Conservation (phyloP, 75 land plant genomes). For the Larix kaempferi region DNA sequence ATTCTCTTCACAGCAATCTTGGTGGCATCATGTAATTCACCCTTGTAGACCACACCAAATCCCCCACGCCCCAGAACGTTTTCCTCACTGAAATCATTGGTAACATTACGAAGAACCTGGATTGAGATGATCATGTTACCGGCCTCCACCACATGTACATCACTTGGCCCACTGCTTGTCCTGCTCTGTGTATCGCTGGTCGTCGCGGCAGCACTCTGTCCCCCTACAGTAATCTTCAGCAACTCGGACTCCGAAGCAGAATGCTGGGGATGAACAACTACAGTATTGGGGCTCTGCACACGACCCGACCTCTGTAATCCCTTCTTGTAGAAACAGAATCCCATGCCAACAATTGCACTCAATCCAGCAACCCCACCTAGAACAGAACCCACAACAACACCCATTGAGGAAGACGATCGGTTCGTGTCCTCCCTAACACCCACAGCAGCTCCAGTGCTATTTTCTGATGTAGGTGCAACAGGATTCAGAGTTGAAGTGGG, state of each 20-base stretch:
- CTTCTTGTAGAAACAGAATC: constrained; percentile 20
- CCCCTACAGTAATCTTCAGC: constrained; percentile 53
- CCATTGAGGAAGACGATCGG: constrained; percentile 15
- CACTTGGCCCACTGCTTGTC: constrained; percentile 36
- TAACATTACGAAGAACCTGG: constrained; percentile 59
- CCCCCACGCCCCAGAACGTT: constrained; percentile 69
- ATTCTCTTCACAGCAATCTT: constrained; percentile 81
- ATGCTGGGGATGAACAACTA: constrained; percentile 37
- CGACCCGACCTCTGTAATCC: constrained; percentile 15
- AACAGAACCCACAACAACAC: constrained; percentile 28
- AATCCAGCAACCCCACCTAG: constrained; percentile 17
- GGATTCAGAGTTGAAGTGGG: constrained; percentile 1
- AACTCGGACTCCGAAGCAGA: constrained; percentile 39
- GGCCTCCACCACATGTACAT: constrained; percentile 66
- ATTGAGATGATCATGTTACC: constrained; percentile 86
- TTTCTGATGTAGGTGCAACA: not conserved
- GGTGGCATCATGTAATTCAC: constrained; percentile 70
- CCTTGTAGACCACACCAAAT: constrained; percentile 76
- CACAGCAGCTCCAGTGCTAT: not conserved
- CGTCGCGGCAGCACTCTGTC: constrained; percentile 7
- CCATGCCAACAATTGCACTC: constrained; percentile 5
- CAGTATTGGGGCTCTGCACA: constrained; percentile 40
- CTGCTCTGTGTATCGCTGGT: not conserved
- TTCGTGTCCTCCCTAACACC: not conserved
- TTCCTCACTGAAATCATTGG: constrained; percentile 60